Evolutionary conservation across 2,329 filamentous ascomycete genomes (phyloP), one percentile per base, ranked within the genome.

Genomic region (Fusarium luffae): DNA sequence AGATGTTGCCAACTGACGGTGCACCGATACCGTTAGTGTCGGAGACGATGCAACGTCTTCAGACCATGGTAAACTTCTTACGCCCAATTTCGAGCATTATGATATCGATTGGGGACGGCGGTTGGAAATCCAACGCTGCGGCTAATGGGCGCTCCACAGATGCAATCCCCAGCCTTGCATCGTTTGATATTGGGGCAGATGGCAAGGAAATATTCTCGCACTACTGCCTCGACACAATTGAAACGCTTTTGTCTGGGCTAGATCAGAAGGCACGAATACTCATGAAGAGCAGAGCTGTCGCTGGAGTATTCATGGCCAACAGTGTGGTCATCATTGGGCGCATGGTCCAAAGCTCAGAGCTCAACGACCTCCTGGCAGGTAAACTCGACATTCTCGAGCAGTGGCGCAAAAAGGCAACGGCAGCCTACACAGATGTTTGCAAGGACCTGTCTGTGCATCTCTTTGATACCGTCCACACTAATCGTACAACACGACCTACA

Each of bases 281-380:
- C 44, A 87, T 96, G 61, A 94, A 94, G 76, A 89, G 88, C 64
- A 96, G 94, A 79, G 89, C 90, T 25, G 84, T 93, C 6, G 87
- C 94, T 51, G 96, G 94, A 27, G 93, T 98, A 19, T 98, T 98
- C 78, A 83, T 98, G 54, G 93, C 93, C 49, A 99, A 99, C 81
- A 93, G 90, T 68, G 88, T 97, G 62, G 88, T 91, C 62, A 88
- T 97, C 50, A 86, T 98, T 54, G 93, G 97, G 74, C 92, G 94
- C 61, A 92, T 92, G 82, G 93, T 98, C 59, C 88, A 90, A 51
- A 89, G 90, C 50, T 97, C 93, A 1, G 94, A 97, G 47, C 86
- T 99, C 7, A 85, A 86, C 7, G 85, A 88, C 4, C 86, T 98
- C 27, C 84, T 99, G 37, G 85, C 90, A 68, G 82, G 88, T 56